Conservation (phyloP, 2,329 filamentous ascomycete species). For the Trichoderma breve region DNA sequence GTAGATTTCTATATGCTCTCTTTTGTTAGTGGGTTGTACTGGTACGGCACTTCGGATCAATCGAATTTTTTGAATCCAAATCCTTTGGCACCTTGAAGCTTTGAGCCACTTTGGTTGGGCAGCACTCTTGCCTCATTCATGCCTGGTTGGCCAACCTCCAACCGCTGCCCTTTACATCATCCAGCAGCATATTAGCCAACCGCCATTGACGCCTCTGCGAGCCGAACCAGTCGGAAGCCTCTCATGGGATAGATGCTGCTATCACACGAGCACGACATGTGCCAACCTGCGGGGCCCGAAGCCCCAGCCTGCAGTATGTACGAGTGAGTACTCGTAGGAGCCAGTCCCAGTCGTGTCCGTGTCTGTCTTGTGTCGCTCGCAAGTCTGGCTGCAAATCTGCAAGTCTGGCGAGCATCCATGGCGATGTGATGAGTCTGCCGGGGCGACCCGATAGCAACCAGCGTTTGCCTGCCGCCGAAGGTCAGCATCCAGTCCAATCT, state of each 20-base stretch:
- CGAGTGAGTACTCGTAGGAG: neutral
- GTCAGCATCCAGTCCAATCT: neutral
- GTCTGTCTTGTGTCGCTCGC: neutral
- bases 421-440: neutral
- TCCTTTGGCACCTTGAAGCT: neutral
- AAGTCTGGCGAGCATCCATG: neutral
- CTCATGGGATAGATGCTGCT: neutral
- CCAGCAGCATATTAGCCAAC: conserved; percentile 2
- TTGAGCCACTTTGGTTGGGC: conserved; percentile 3
- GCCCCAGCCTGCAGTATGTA: neutral
- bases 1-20: neutral
- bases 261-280: conserved; percentile 20
- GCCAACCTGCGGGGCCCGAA: conserved; percentile 12
- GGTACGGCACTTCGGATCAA: neutral
- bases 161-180: neutral
- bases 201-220: neutral
- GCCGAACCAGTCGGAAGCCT: conserved; percentile 16
- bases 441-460: neutral
- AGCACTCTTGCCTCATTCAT: neutral
- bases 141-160: neutral
- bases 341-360: neutral
- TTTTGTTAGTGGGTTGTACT: neutral
- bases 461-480: neutral
- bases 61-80: neutral
- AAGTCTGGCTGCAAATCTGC: conserved; percentile 8